Evolutionary conservation across 2,329 filamentous ascomycete genomes (phyloP), one percentile per base, ranked within the genome.

Genomic region (Blumeriella jaapii): DNA sequence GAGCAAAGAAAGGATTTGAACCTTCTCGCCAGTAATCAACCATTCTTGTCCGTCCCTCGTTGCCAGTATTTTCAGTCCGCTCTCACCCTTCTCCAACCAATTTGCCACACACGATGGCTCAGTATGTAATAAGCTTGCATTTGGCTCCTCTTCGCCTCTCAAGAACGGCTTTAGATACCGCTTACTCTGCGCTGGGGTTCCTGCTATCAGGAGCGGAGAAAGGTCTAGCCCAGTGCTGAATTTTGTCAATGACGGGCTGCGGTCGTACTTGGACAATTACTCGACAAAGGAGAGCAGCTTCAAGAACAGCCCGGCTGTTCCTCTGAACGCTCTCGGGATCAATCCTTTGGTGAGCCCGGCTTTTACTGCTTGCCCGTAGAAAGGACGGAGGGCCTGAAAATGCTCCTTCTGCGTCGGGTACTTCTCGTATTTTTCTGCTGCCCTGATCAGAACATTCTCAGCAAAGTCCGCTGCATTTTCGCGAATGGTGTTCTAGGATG

Each of bases 21-120:
- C 61, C 61, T 73, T 71, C 44, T 72, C 68, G 3, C 69, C 69
- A 45, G 63, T 64, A 16, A 73, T 45, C 2, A 71, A 48, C 62
- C 64, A 72, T 27, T 64, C 58, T 22, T 68, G 60, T 0, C 63
- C 66, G n/a, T 69, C 63, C 7, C 49, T 48, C 13, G 53, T 53
- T 0, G 68, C 68, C 2, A 63, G 67, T 3, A 67, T 71, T 29
- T 60, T 53, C 23, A 73, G 51, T 0, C 69, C 68, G 3, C 53
- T 53, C 0, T 58, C 64, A 1, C 67, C 68, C 28, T 59, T 60
- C 46, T 71, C 65, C 8, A 70, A 50, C 47, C 58, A 69, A 47
- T 73, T 72, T 5, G 68, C 48, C 14, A 63, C 62, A 0, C 68
- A 68, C 1, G 54, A 58, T 1, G 68, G 68, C 48, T 73, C 68